Evolutionary conservation across 495 filamentous ascomycete genomes (phyloP), one percentile per base, ranked within the genome.

Genomic region (Neurospora africana): DNA sequence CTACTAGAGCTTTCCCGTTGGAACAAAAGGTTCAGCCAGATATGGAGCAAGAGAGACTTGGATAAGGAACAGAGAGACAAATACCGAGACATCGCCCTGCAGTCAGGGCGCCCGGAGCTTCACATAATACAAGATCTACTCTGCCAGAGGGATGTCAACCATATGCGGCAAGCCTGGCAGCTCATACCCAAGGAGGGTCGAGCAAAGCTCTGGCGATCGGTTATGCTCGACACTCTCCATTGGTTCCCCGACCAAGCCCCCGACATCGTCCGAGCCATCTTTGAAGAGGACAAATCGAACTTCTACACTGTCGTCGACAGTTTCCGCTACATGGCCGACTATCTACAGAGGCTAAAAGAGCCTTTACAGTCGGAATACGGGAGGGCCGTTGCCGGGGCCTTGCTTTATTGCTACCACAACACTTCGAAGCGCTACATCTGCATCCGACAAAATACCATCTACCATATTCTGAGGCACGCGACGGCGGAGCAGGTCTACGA

Each of bases 221-320:
- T 89, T 33, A 86, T 90, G 69, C 78, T 87, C 21, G 84, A 83
- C 76, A 77, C 87, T 35, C 74, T 92, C 35, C 75, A 82, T n/a
- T 81, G 83, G 68, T 78, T 79, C 36, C 85, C 84, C 1, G 73
- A 79, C 23, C 72, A 76, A 38, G 77, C 85, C 4, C 76, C 85
- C 36, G 77, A 81, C 15, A 84, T 91, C 68, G 75, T 92, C 7
- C 73, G 82, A 44, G 86, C 84, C 19, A 87, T 84, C 10, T 77
- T 86, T 58, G 75, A 80, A 27, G 71, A 77, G 21, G 71, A 77
- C 2, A 80, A 76, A 70, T 84, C 86, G n/a, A 81, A 84, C 15
- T 83, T 81, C 53, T 85, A 84, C 43, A 82, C 87, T 70, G 77
- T 89, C 27, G 53, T 61, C 27, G 53, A 61, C 27, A 17, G 53